These are phyloP conservation scores for Helicostylum pulchrum DNA, from an alignment of 192 early-diverging fungal genomes.

Conservation along the genomic window DNA sequence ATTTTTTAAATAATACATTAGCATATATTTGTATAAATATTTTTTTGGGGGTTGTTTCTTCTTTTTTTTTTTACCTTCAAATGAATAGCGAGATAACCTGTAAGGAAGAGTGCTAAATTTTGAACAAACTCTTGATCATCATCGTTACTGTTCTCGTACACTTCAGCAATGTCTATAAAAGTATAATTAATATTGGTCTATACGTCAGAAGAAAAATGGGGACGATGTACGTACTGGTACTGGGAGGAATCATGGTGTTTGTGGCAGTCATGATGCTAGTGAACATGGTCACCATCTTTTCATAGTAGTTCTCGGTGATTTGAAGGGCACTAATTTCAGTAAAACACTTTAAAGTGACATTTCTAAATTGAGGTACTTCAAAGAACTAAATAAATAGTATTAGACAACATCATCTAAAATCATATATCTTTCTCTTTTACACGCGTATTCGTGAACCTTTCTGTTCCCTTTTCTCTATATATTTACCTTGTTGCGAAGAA, in stretches of 20 bases:
- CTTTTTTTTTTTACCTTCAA: constrained; percentile 58
- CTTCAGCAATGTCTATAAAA: constrained; percentile 65
- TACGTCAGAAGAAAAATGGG: neutral
- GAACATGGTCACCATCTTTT: constrained; percentile 87
- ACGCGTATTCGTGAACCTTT: neutral
- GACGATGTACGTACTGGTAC: constrained; percentile 49
- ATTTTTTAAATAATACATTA: neutral
- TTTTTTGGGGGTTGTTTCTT: neutral
- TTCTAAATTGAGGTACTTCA: constrained; percentile 81
- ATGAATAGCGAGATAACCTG: constrained; percentile 81
- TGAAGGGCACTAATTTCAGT: constrained; percentile 94
- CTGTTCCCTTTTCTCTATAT: no score
- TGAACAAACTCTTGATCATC: constrained; percentile 96
- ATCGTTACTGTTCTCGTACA: constrained; percentile 82
- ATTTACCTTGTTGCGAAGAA: constrained; percentile 73
- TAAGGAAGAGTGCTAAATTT: constrained; percentile 91
- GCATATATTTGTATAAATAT: constrained; percentile 4
- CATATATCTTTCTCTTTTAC: neutral
- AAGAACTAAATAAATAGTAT: constrained; percentile 61
- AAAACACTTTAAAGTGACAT: constrained; percentile 92
- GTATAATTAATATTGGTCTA: neutral
- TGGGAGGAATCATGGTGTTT: constrained; percentile 64
- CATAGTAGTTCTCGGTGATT: constrained; percentile 75
- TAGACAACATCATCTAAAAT: neutral
- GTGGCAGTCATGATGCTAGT: constrained; percentile 73